Base-by-base conservation (phyloP, 2,329 filamentous ascomycete species). In the Aspergillus sp. region DNA sequence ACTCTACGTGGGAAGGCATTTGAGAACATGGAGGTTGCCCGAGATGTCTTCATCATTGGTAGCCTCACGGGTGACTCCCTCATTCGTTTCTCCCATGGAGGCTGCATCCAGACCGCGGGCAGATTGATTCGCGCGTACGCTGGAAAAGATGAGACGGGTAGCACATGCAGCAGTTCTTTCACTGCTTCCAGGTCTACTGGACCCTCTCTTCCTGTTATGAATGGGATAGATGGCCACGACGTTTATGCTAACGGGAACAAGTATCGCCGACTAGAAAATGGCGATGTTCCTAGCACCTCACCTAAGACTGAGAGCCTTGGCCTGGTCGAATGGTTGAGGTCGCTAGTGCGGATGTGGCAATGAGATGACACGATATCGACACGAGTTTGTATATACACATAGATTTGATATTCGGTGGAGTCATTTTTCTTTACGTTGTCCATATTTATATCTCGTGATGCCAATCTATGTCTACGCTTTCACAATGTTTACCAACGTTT, bases 1-100 rank as follows among this genome's bases (percentile, higher is more conserved):
- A 79, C 75, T 0, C 63, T 83, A 27, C 72, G 79, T 26, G 56
- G 65, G n/a, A 75, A 75, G 58, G 73, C 73, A 1, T 69, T 77
- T 40, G 60, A 67, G 6, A 71, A 75, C 37, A 61, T 81, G 11
- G 75, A 82, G 57, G 65, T 82, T 28, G 71, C 76, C 0, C 67
- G 61, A 1, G 62, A 72, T 35, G 67, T 82, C 28, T 81, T 79
- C 56, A 71, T 78, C 35, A 75, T 77, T 32, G 79, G 79, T 8
- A 81, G 78, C 49, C 54, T 83, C 39, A 79, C 78, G 0, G 79
- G 79, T 4, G 79, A 83, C 56, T 80, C 78, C 3, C 65, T 83
- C 4, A 75, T 83, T 27, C 68, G 79, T 1, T 80, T 81, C 53
- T 76, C 77, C 7, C 77, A 80, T 27, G 79, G 79, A 3, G 75